Evolutionary conservation across 495 filamentous ascomycete species (phyloP).

Genomic region (Parathielavia appendiculata): DNA sequence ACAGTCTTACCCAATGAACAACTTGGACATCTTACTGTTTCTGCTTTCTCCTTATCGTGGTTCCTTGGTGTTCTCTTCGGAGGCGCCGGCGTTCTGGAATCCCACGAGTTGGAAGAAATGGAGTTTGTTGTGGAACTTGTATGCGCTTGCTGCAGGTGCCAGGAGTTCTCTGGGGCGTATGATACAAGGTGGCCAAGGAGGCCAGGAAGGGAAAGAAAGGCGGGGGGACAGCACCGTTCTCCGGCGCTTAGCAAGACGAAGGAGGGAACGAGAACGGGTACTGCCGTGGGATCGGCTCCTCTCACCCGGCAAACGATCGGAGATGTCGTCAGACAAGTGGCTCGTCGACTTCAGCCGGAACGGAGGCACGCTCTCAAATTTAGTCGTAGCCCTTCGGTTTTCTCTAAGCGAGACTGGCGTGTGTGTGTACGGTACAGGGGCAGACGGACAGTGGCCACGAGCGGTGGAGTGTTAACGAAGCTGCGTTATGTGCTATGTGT

Average conservation of each 20-base stretch:
- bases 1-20: slow-evolving; percentile 77
- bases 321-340: slow-evolving; percentile 21
- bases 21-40: slow-evolving; percentile 65
- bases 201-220: slow-evolving; percentile 2
- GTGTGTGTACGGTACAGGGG: slow-evolving; percentile 7
- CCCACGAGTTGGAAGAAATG: background rate
- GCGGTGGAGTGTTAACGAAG: slow-evolving; percentile 26
- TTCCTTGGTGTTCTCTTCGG: background rate
- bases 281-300: slow-evolving; percentile 14
- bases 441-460: slow-evolving; percentile 15
- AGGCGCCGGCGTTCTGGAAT: background rate
- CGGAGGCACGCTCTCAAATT: slow-evolving; percentile 20
- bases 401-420: slow-evolving; percentile 23
- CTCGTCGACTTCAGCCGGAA: slow-evolving; percentile 30
- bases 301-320: slow-evolving; percentile 22
- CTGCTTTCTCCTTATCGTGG: background rate
- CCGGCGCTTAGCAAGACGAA: slow-evolving; percentile 14
- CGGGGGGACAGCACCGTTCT: slow-evolving; percentile 1
- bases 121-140: background rate
- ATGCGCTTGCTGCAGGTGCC: background rate
- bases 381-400: slow-evolving; percentile 16
- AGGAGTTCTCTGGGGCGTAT: background rate
- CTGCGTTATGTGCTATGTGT: slow-evolving; percentile 27
- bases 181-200: background rate
- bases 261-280: slow-evolving; percentile 12